Percentiles rank a stretch among this genome's conserved stretches.
phyloP scores from a whole-genome alignment of 148 eudicot species.

The Rhododendron vialii region DNA sequence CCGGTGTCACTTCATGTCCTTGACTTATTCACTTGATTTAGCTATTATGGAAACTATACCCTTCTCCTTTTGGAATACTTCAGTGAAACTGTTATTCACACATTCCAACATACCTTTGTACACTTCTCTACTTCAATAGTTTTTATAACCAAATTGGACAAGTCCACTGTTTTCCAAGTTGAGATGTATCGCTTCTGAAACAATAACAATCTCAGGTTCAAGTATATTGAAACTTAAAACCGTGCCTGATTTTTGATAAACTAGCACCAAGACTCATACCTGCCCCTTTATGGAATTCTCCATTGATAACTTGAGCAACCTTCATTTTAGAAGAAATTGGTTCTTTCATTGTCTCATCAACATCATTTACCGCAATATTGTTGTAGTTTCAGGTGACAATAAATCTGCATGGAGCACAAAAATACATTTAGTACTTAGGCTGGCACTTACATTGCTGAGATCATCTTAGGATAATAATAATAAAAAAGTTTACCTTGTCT shows the following conservation, averaged over 20 bases:
- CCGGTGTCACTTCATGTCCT: not conserved
- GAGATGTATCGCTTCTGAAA: too few species aligned
- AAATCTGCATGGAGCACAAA: not conserved
- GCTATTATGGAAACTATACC: not conserved
- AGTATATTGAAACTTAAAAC: not conserved
- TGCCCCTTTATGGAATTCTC: not conserved
- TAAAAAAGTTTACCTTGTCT: too few species aligned
- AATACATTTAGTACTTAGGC: too few species aligned
- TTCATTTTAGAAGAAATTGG: not conserved
- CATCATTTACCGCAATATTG: not conserved
- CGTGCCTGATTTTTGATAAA: not conserved
- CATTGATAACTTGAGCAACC: not conserved
- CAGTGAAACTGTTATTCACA: not conserved
- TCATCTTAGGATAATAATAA: too few species aligned
- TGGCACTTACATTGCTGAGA: too few species aligned
- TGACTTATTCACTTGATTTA: not conserved
- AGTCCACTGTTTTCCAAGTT: too few species aligned
- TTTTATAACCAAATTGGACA: too few species aligned
- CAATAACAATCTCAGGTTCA: not conserved
- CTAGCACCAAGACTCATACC: not conserved
- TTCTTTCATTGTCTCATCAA: slow-evolving; percentile 1
- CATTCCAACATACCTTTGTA: not conserved
- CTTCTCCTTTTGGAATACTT: not conserved
- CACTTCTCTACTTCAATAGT: not conserved
- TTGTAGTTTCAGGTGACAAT: not conserved